Percentiles rank a stretch among this genome's conserved stretches.
phyloP scores from a whole-genome alignment of 495 filamentous ascomycete species.

The Aspergillus campestris region DNA sequence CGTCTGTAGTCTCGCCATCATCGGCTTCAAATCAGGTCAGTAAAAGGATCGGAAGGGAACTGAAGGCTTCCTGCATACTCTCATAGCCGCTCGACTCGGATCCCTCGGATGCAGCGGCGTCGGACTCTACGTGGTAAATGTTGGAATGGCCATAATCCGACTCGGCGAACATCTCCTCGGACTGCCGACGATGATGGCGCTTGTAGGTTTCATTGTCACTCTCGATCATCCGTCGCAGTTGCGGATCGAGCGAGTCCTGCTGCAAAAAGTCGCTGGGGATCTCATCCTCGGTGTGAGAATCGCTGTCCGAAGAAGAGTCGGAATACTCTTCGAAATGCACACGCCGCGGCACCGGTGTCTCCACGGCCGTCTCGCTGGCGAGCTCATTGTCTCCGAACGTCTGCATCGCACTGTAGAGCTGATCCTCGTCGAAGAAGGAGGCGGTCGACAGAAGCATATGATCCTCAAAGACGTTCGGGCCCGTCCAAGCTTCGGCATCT shows the following conservation, averaged over 20 bases:
- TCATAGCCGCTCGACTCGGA: slow-evolving; percentile 65
- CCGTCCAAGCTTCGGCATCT: slow-evolving; percentile 51
- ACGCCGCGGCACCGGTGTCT: slow-evolving; percentile 35
- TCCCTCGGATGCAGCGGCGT: slow-evolving; percentile 42
- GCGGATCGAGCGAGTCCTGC: slow-evolving; percentile 60
- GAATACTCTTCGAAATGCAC: slow-evolving; percentile 44
- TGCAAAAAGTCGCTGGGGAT: slow-evolving; percentile 66
- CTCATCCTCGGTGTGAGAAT: slow-evolving; percentile 46
- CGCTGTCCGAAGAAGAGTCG: slow-evolving; percentile 45
- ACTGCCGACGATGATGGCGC: slow-evolving; percentile 34
- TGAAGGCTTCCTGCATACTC: slow-evolving; percentile 41
- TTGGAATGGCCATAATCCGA: slow-evolving; percentile 38
- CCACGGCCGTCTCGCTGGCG: slow-evolving; percentile 33
- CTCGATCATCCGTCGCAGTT: slow-evolving; percentile 62
- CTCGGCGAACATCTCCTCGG: slow-evolving; percentile 38
- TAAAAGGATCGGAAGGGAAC: slow-evolving; percentile 15
- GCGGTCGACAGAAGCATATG: slow-evolving; percentile 38
- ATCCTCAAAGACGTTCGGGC: slow-evolving; percentile 44
- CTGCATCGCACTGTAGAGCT: slow-evolving; percentile 39
- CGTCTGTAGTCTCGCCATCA: slow-evolving; percentile 75
- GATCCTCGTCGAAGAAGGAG: slow-evolving; percentile 46
- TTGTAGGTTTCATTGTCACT: slow-evolving; percentile 40
- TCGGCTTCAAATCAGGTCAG: slow-evolving; percentile 61
- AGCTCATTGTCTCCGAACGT: slow-evolving; percentile 37
- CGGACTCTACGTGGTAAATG: slow-evolving; percentile 45